Evolutionary conservation across 2,329 filamentous ascomycete genomes (phyloP).

Genomic region (Aspergillus texensis): DNA sequence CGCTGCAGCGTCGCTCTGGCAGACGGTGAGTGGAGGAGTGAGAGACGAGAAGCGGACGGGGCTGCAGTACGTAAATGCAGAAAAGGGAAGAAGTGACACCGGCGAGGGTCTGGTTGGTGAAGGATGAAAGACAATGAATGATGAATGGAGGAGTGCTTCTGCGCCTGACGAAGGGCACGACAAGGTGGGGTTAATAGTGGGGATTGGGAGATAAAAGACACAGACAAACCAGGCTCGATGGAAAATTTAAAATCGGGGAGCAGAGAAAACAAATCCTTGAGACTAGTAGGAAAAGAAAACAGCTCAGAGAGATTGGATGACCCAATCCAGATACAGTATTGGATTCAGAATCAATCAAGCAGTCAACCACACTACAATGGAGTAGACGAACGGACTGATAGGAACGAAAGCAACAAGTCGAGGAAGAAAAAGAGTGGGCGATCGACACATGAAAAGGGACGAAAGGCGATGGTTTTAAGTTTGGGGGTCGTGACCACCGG

Average conservation of each 20-base stretch:
- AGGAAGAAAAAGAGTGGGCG: conserved; percentile 4
- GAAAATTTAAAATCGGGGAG: neutral
- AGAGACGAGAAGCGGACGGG: conserved; percentile 17
- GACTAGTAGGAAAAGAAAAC: neutral
- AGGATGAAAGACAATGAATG: neutral
- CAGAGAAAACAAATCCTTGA: neutral
- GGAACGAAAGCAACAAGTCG: neutral
- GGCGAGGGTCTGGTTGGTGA: conserved; percentile 12
- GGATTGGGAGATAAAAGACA: conserved; percentile 12
- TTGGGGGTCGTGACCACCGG: neutral
- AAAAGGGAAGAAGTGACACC: conserved; percentile 20
- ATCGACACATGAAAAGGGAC: conserved; percentile 3
- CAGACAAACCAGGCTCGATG: neutral
- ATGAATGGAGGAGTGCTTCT: conserved; percentile 13
- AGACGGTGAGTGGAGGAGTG: conserved; percentile 25
- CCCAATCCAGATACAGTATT: conserved; percentile 2
- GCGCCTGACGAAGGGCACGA: conserved; percentile 21
- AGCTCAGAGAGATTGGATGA: neutral
- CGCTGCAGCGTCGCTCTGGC: conserved; percentile 22
- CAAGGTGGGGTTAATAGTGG: conserved; percentile 20
- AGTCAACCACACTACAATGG: neutral
- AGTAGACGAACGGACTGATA: neutral
- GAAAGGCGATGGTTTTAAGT: conserved; percentile 5
- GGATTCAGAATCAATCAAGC: neutral
- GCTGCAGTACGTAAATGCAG: conserved; percentile 19